Percentiles rank a stretch among this genome's conserved stretches.
phyloP scores from a whole-genome alignment of 192 early-diverging fungal species.

The Paraglomus occultum region DNA sequence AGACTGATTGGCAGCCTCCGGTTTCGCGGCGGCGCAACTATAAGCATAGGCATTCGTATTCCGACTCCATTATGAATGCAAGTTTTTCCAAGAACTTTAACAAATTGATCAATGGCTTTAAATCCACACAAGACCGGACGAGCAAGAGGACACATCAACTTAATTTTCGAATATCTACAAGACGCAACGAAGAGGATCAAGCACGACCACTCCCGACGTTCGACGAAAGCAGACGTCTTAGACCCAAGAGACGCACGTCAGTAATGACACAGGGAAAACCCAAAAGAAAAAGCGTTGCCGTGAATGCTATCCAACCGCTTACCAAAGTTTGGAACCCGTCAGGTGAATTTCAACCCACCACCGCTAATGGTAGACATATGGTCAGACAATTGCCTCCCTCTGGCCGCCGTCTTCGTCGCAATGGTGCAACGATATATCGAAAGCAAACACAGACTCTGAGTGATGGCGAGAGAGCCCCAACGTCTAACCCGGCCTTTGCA shows the following conservation, averaged over 20 bases:
- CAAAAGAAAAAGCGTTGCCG: slow-evolving; percentile 17
- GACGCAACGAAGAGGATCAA: background rate
- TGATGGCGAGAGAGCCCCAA: slow-evolving; percentile 15
- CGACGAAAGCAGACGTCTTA: background rate
- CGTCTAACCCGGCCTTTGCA: slow-evolving; percentile 23
- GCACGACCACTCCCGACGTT: background rate
- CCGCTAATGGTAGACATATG: background rate
- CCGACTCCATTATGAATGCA: slow-evolving; percentile 4
- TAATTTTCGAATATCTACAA: background rate
- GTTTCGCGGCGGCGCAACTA: background rate
- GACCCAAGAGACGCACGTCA: background rate
- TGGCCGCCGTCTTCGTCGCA: background rate
- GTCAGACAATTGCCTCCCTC: background rate
- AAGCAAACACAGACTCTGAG: background rate
- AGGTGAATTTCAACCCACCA: slow-evolving; percentile 8
- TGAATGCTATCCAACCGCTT: slow-evolving; percentile 1
- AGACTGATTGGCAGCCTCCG: background rate
- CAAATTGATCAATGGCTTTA: background rate
- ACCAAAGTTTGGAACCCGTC: background rate
- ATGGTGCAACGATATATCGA: background rate
- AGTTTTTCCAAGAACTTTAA: background rate
- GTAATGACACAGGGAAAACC: background rate
- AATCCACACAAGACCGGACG: background rate
- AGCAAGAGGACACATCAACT: background rate
- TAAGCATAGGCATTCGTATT: slow-evolving; percentile 7